Base-by-base conservation (phyloP, 192 early-diverging fungal genomes). In the Entrophospora sp. region DNA sequence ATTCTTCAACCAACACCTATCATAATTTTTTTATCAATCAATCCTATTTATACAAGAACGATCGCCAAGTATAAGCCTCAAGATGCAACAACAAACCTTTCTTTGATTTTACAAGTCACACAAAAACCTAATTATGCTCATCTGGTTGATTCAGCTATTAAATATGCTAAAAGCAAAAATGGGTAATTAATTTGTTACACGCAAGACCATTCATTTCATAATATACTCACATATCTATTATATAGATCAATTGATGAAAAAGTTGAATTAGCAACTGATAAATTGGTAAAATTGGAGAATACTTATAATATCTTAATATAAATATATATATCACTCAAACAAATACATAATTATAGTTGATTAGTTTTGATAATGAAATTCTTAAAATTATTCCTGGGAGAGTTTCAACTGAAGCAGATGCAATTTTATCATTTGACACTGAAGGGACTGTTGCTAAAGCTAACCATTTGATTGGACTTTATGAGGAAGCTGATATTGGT, bases 41-140 rank as follows among this genome's bases (percentile, higher is more conserved):
- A 28, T 58, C 36, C 28, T 52, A 27, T 20, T 27, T 30, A 14
- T 18, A 20, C 71, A 90, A 87, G n/a, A n/a, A n/a, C 90, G 68
- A 98, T 98, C 73, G 89, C 93, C 46, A 83, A 88, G 75, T 98
- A 91, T 88, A 98, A 96, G 83, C 96, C 94, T 25, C 93, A 94
- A 69, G 96, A 96, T 78, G 96, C 96, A 40, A 98, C 96, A 61
- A 98, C 96, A 77, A 96, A 98, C 85, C 96, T 94, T 22, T 96
- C 94, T 61, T 84, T 98, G 71, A 94, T 98, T 65, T 86, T 98
- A 51, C 86, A 87, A 45, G 96, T 94, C 36, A 68, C 93, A 59
- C 87, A 91, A 71, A 93, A 98, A 79, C 71, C 87, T 34, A 83
- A 89, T 75, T 98, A 98, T 71, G 81, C 86, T 27, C 80, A 75